Base-by-base conservation (phyloP, 1,139 yeast genomes). In the Yamadazyma diddensiae region DNA sequence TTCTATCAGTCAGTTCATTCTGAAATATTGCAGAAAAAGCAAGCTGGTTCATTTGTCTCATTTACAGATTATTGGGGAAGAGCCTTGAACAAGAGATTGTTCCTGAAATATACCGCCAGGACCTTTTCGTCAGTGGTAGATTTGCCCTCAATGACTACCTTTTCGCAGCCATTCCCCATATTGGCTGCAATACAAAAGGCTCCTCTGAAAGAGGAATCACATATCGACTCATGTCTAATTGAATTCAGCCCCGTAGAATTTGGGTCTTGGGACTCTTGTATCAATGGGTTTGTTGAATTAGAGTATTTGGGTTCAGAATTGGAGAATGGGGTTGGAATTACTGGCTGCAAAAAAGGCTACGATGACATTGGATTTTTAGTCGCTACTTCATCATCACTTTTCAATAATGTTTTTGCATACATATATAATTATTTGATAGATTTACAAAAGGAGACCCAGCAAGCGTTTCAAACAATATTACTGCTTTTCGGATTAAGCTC, bases 291-390 rank as follows among this genome's bases (percentile, higher is more conserved):
- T 46, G 56, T 71, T 7, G 70, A 77, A 16, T 46, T 73, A 29
- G 64, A 66, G 45, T 79, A 71, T 42, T 49, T 82, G 21, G 88
- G 88, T 0, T 60, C 83, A 0, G 3, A 39, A 31, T 7, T 37
- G 41, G 15, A 43, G 38, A 21, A 41, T 49, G 28, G 55, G 42
- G 15, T 25, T 5, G 15, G 10, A 2, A 39, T 42, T 26, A 40
- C 64, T 18, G 42, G 43, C 25, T 84, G 94, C 52, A 59, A 69
- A 17, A 55, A 57, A 3, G 81, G 79, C 1, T 80, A 71, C 46
- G 95, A 85, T 51, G 81, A 81, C 46, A 73, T 77, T n/a, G 90
- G 87, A 0, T 84, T 80, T 46, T 55, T 85, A 7, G 67, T 81
- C 14, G 94, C 83, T 0, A 75, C 90, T 0, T 81, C 94, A 0